Base-by-base conservation (phyloP, 352 stramenopile genomes). In the Globisporangium echinulatum region DNA sequence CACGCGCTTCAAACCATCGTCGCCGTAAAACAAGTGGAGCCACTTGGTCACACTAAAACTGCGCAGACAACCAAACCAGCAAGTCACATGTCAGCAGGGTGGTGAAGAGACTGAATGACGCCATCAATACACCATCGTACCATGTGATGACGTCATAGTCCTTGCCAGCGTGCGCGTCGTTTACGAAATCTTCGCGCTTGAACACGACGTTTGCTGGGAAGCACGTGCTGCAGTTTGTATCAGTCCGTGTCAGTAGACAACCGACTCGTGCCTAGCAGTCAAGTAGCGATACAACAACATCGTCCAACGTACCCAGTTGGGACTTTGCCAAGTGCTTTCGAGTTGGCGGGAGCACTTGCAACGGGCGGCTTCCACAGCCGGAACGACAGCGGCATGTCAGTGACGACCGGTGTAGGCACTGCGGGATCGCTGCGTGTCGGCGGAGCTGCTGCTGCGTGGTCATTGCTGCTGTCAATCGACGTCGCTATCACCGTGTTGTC, bases 31-130 rank as follows among this genome's bases (percentile, higher is more conserved):
- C 46, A 97, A 69, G 57, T 97, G 88, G 46, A 97, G 90, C 88
- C 88, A 97, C 71, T 97, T 97, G 9, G 86, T 92, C 56, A 96
- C 83, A 51, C 84, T 95, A 49, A 97, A 91, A 53, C 86, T 90
- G 40, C 33, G 54, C 15, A 64, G 15, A 56, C 15, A 52, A 17
- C 3, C 49, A 15, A 10, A 7, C 25, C 9, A 59, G n/a, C 7
- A 51, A 42, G 8, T 7, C 25, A 33, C 25, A 33, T 33, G 25
- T 33, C 25, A 33, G 25, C 25, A 33, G 25, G 25, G 25, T 25
- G 25, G 25, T 33, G 25, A 33, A 33, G 25, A 33, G 25, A 33
- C 25, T 33, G 25, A 1, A 33, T 33, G 25, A 33, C 25, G 25
- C 1, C 25, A 3, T 33, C 25, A 33, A 33, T 33, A 3, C 25